Evolutionary conservation across 305 asterid species (phyloP).

Genomic region (Andrographis paniculata): DNA sequence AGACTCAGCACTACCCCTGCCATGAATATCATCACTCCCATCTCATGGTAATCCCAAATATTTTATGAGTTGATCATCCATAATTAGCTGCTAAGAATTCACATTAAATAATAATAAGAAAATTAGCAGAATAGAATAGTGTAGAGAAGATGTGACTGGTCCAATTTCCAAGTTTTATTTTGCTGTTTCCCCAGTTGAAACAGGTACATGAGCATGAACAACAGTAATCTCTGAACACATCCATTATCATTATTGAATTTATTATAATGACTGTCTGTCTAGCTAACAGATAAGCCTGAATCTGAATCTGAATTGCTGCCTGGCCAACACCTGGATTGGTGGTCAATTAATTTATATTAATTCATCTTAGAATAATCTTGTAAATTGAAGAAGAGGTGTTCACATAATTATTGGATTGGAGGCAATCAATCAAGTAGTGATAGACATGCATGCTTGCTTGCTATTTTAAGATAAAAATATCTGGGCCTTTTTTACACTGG

Average conservation of each 20-base stretch:
- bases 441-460: no score
- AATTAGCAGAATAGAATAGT: neutral
- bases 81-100: no score
- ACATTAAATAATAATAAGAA: no score
- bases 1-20: conserved; percentile 13
- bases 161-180: conserved; percentile 37
- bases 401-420: no score
- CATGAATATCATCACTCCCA: conserved; percentile 21
- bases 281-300: conserved; percentile 12
- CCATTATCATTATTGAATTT: neutral
- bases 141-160: conserved; percentile 15
- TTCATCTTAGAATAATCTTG: no score
- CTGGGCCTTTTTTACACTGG: no score
- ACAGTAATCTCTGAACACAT: conserved; percentile 14
- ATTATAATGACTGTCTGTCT: conserved; percentile 10
- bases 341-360: conserved; percentile 3
- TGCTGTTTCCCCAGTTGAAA: conserved; percentile 34
- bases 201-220: conserved; percentile 24
- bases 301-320: neutral
- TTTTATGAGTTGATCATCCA: conserved; percentile 4
- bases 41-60: conserved; percentile 34
- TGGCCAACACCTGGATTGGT: conserved; percentile 16
- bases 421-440: no score
- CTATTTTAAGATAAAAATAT: no score
- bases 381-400: neutral